These are phyloP conservation scores for Botrytis hyacinthi DNA, from an alignment of 2,329 filamentous ascomycete genomes.

Conservation along the genomic window DNA sequence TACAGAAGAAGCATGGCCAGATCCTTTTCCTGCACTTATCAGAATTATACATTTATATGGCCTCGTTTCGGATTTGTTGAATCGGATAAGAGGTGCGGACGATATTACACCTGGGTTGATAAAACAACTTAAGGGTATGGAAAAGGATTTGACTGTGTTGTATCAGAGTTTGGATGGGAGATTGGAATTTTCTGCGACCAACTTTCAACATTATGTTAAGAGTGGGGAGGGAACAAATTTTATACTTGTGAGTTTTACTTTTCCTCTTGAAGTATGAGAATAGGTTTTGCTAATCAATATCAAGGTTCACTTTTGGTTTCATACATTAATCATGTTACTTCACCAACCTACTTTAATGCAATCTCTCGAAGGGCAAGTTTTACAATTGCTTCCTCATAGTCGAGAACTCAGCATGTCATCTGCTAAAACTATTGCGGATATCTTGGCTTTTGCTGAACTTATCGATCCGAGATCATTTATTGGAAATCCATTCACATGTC, in stretches of 20 bases:
- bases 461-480: conserved; percentile 84
- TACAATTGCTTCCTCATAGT: conserved; percentile 76
- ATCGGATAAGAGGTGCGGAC: conserved; percentile 70
- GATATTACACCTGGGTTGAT: conserved; percentile 75
- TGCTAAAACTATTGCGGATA: conserved; percentile 88
- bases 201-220: conserved; percentile 82
- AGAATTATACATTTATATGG: conserved; percentile 85
- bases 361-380: conserved; percentile 66
- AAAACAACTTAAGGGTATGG: conserved; percentile 71
- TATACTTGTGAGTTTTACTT: conserved; percentile 66
- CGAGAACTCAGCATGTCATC: conserved; percentile 56
- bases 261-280: not conserved
- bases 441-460: conserved; percentile 79
- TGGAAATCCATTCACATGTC: conserved; percentile 84
- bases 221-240: conserved; percentile 82
- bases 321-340: conserved; percentile 78
- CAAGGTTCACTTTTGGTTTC: conserved; percentile 78
- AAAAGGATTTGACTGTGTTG: conserved; percentile 69
- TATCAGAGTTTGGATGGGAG: conserved; percentile 72
- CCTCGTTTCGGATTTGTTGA: conserved; percentile 78
- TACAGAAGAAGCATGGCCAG: conserved; percentile 57
- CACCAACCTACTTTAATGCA: conserved; percentile 82
- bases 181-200: conserved; percentile 79
- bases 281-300: conserved; percentile 74
- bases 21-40: conserved; percentile 76